These are phyloP conservation scores for Amanita brunnescens DNA, from an alignment of 768 basidiomycete species.

Conservation along the genomic window DNA sequence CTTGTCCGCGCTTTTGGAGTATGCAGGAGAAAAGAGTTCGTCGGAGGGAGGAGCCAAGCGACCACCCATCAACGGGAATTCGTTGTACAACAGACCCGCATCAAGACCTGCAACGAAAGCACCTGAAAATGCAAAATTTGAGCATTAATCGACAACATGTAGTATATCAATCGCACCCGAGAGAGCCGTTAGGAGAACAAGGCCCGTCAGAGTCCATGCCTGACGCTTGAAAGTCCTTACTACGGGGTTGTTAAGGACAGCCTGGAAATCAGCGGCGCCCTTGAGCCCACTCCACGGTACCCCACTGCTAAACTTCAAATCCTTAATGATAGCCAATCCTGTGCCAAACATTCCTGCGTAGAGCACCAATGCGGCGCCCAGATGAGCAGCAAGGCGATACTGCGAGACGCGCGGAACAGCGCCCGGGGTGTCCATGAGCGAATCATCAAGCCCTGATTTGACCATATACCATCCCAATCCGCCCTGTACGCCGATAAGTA, in stretches of 20 bases:
- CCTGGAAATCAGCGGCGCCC: slow-evolving; percentile 28
- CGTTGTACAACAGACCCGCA: slow-evolving; percentile 95
- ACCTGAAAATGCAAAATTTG: slow-evolving; percentile 37
- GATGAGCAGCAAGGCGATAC: slow-evolving; percentile 91
- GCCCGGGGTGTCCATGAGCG: slow-evolving; percentile 69
- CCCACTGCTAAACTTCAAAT: slow-evolving; percentile 62
- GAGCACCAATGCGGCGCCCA: slow-evolving; percentile 85
- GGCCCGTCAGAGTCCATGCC: slow-evolving; percentile 54
- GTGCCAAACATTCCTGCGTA: slow-evolving; percentile 88
- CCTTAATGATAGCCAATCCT: slow-evolving; percentile 66
- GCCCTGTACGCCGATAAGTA: slow-evolving; percentile 87
- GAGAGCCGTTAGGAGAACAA: slow-evolving; percentile 87
- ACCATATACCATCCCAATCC: slow-evolving; percentile 99
- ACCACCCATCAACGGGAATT: slow-evolving; percentile 96
- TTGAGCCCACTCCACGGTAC: slow-evolving; percentile 51
- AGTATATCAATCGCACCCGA: slow-evolving; percentile 51
- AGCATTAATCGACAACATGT: neutral
- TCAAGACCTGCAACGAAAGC: slow-evolving; percentile 98
- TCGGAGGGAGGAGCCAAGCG: slow-evolving; percentile 69
- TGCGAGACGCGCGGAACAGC: slow-evolving; percentile 94
- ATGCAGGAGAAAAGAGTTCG: slow-evolving; percentile 73
- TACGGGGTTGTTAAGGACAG: slow-evolving; percentile 44
- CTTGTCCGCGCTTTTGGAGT: slow-evolving; percentile 59
- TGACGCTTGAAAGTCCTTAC: slow-evolving; percentile 51
- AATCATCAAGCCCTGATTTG: slow-evolving; percentile 85